Evolutionary conservation across 371 early-diverging fungal genomes (phyloP).

Genomic region (Mortierella polycephala): DNA sequence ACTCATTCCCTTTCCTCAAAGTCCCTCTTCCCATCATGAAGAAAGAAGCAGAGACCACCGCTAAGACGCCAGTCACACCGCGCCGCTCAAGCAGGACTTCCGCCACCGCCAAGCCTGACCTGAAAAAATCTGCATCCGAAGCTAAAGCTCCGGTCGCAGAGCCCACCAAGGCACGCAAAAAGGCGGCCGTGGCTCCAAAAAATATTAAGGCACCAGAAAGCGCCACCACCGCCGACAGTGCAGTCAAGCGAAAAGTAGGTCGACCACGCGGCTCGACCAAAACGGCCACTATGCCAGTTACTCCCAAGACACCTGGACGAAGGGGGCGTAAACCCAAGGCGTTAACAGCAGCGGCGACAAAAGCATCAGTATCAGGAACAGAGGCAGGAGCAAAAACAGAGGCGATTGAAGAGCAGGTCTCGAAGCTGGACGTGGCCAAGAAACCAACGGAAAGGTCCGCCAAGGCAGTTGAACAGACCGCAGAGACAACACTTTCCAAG

Average conservation of each 20-base stretch:
- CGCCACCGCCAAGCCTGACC: conserved; percentile 1
- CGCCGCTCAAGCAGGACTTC: conserved; percentile 15
- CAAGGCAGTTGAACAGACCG: not conserved
- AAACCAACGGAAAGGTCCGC: not conserved
- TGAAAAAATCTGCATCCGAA: not conserved
- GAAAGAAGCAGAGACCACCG: conserved; percentile 7
- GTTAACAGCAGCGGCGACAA: not conserved
- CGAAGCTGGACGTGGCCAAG: not conserved
- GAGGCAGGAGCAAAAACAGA: too few relatives aligned
- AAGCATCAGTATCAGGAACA: not conserved
- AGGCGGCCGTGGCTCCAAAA: not conserved
- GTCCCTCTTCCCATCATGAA: not conserved
- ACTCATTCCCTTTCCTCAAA: not conserved
- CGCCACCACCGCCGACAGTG: not conserved
- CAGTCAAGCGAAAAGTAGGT: conserved; percentile 5
- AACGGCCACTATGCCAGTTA: not conserved
- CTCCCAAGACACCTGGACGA: not conserved
- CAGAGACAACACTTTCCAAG: not conserved
- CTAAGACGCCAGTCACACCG: conserved; percentile 2
- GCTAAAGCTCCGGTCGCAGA: too few relatives aligned
- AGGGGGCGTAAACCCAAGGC: conserved; percentile 11
- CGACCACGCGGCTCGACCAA: conserved; percentile 11
- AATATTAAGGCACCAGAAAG: conserved; percentile 5
- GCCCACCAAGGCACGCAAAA: not conserved
- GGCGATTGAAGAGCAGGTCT: conserved; percentile 9